Evolutionary conservation across 1,284 basidiomycete genomes (phyloP).

Genomic region (Wallemia ichthyophaga): DNA sequence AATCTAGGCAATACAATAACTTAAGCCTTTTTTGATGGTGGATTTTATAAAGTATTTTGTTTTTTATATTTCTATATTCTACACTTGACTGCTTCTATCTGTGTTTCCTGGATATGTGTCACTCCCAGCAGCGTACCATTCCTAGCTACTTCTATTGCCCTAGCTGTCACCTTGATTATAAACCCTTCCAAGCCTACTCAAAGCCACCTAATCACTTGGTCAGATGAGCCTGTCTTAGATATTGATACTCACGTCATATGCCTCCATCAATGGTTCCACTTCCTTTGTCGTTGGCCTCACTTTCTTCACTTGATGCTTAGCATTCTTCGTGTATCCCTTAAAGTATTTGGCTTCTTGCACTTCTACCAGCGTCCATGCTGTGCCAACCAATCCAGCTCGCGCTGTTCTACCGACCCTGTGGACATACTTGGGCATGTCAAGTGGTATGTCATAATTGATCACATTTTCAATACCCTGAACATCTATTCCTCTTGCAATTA

Average conservation of each 20-base stretch:
- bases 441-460: conserved; percentile 71
- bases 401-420: conserved; percentile 87
- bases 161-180: neutral
- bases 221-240: neutral
- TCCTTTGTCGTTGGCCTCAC: conserved; percentile 36
- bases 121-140: too few species aligned
- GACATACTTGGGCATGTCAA: conserved; percentile 94
- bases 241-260: conserved; percentile 25
- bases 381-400: conserved; percentile 52
- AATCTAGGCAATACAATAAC: neutral
- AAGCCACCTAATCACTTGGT: neutral
- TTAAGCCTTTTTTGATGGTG: too few species aligned
- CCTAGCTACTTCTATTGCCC: too few species aligned
- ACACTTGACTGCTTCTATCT: too few species aligned
- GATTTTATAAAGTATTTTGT: neutral
- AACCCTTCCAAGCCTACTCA: neutral
- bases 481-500: conserved; percentile 90
- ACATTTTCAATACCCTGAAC: conserved; percentile 72
- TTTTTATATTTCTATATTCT: neutral
- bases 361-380: conserved; percentile 83
- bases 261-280: conserved; percentile 23
- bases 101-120: too few species aligned
- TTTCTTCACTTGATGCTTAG: conserved; percentile 41
- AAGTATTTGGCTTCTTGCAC: conserved; percentile 80
- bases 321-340: conserved; percentile 49